Evolutionary conservation across 352 stramenopile genomes (phyloP), one percentile per base, ranked within the genome.

Genomic region (Proteromonas lacertae): DNA sequence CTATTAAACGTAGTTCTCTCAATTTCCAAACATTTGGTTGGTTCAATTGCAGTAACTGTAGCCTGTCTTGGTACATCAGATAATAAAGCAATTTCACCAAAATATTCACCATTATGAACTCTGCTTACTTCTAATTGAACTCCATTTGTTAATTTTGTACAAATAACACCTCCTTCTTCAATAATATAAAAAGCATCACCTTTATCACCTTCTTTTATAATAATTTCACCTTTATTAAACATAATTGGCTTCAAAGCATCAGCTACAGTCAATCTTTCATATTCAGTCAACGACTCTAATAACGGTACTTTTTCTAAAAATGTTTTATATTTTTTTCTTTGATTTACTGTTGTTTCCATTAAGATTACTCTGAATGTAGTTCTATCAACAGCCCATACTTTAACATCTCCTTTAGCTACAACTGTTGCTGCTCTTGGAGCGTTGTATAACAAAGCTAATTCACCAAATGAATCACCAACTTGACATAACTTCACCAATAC

Each of bases 1-100:
- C 66, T 56, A 47, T 72, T 69, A 56, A 82, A 82, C 1, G 66
- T 79, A 38, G 65, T 61, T 37, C 68, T 60, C 38, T 82, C 66
- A 35, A 86, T 45, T 32, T 66, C 58, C 18, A 86, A 55, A 26
- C 74, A 62, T 47, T 75, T 77, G 17, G 62, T 32, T 32, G 64
- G 57, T 30, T 58, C 57, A 37, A 67, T 55, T 33, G 69, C 60
- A 35, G 56, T 77, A 22, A 83, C 65, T 9, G 69, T 86, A 18
- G 69, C 72, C 46, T 76, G 66, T 30, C 72, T 60, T 24, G 59
- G 48, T 38, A 78, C 69, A 42, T 61, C 56, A 13, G 64, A 72
- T 7, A 86, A 55, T 5, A 54, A 41, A n/a, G n/a, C n/a, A n/a
- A n/a, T n/a, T n/a, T n/a, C n/a, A n/a, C n/a, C n/a, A n/a, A n/a